Evolutionary conservation across 768 basidiomycete species (phyloP).

Genomic region (Daedaleopsis sinensis): DNA sequence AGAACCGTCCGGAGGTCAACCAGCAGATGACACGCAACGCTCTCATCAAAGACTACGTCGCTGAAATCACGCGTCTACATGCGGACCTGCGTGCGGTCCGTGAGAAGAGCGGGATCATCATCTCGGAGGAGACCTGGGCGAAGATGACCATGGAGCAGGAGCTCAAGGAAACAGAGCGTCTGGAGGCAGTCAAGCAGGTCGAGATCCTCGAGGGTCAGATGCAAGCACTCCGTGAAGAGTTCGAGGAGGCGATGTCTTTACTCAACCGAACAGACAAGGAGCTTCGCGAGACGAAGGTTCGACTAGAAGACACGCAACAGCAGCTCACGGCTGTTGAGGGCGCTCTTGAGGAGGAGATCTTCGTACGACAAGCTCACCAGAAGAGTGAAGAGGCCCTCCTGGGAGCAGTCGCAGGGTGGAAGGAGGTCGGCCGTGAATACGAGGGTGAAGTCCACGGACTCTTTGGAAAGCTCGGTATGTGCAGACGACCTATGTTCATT

Average conservation of each 20-base stretch:
- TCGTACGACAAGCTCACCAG: slow-evolving; percentile 78
- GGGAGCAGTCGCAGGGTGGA: slow-evolving; percentile 70
- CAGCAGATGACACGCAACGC: slow-evolving; percentile 92
- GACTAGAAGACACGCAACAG: slow-evolving; percentile 53
- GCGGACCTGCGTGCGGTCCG: slow-evolving; percentile 87
- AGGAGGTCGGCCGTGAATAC: slow-evolving; percentile 65
- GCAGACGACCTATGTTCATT: too few relatives aligned
- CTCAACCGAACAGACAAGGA: slow-evolving; percentile 79
- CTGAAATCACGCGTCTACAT: slow-evolving; percentile 92
- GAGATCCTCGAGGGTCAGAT: slow-evolving; percentile 85
- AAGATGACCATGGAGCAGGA: slow-evolving; percentile 81
- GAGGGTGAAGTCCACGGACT: slow-evolving; percentile 69
- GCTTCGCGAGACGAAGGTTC: slow-evolving; percentile 61
- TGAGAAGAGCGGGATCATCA: slow-evolving; percentile 95
- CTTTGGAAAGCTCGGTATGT: slow-evolving; percentile 83
- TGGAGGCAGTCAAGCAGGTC: slow-evolving; percentile 82
- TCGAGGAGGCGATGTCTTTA: slow-evolving; percentile 84
- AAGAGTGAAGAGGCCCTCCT: slow-evolving; percentile 72
- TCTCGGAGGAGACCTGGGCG: slow-evolving; percentile 89
- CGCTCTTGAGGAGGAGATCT: slow-evolving; percentile 77
- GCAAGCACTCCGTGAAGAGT: slow-evolving; percentile 81
- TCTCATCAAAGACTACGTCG: slow-evolving; percentile 90
- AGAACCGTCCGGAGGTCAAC: slow-evolving; percentile 94
- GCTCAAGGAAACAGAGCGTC: slow-evolving; percentile 71
- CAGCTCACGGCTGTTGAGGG: slow-evolving; percentile 61